Conservation (phyloP, 1,284 basidiomycete species). For the Fomitopsis schrenkii region DNA sequence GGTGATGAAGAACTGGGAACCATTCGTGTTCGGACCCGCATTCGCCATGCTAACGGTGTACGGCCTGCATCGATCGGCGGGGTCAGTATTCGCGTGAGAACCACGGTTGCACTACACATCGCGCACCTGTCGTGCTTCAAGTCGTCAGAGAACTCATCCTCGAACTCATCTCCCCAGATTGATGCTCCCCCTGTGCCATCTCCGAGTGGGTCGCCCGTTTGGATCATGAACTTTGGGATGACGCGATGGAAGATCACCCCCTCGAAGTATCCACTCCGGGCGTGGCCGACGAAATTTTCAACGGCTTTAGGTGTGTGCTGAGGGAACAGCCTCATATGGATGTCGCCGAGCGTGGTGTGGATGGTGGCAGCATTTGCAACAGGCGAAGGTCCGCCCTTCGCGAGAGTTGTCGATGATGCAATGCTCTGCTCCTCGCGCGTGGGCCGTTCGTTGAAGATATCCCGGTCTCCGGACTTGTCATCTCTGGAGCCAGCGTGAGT, state of each 20-base stretch:
- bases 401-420: conserved; percentile 59
- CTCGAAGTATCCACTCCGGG: conserved; percentile 92
- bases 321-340: conserved; percentile 88
- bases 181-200: conserved; percentile 97
- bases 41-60: conserved; percentile 99
- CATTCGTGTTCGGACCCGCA: conserved; percentile 91
- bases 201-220: conserved; percentile 95
- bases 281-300: conserved; percentile 96
- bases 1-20: conserved; percentile 98
- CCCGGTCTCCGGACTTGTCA: conserved; percentile 84
- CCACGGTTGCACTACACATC: not conserved
- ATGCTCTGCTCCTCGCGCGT: conserved; percentile 96
- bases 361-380: conserved; percentile 81
- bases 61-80: conserved; percentile 46
- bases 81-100: not conserved
- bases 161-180: conserved; percentile 94
- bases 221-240: conserved; percentile 99
- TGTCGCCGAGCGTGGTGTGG: conserved; percentile 95
- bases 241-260: conserved; percentile 96
- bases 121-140: conserved; percentile 82
- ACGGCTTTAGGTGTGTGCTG: conserved; percentile 91
- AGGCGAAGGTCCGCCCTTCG: conserved; percentile 53
- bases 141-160: conserved; percentile 91
- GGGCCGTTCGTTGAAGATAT: conserved; percentile 98
- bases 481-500: conserved; percentile 47